Percentiles rank a stretch among this genome's conserved stretches.
Evolutionary conservation across 257 asterid species (phyloP).

Genomic region (Echites panduratus): DNA sequence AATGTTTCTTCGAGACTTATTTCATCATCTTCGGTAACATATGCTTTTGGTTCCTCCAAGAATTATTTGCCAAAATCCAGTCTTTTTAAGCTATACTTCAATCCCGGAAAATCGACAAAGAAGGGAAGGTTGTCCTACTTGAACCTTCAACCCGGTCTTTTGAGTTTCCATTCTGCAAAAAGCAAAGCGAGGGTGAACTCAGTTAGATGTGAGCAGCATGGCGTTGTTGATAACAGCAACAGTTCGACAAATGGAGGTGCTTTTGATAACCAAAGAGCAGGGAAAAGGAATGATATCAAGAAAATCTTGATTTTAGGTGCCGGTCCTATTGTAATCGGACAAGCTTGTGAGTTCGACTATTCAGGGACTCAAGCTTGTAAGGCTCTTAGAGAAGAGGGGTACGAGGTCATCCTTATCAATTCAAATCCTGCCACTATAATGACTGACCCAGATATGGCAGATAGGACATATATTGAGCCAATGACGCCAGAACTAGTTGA

Average conservation of each 20-base stretch:
- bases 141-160: slow-evolving; percentile 26
- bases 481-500: slow-evolving; percentile 97
- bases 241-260: slow-evolving; percentile 24
- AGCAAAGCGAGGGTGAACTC: slow-evolving; percentile 21
- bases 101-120: slow-evolving; percentile 14
- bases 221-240: slow-evolving; percentile 15
- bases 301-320: slow-evolving; percentile 94
- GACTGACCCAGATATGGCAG: slow-evolving; percentile 91
- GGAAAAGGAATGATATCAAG: slow-evolving; percentile 82
- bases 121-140: slow-evolving; percentile 19
- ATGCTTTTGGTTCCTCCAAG: slow-evolving; percentile 12
- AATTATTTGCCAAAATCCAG: slow-evolving; percentile 18
- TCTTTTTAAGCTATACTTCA: slow-evolving; percentile 31
- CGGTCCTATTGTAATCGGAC: slow-evolving; percentile 96
- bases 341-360: slow-evolving; percentile 96
- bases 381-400: slow-evolving; percentile 96
- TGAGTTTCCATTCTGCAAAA: slow-evolving; percentile 32
- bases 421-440: slow-evolving; percentile 97
- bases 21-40: slow-evolving; percentile 24
- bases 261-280: slow-evolving; percentile 26
- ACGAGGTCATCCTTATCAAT: slow-evolving; percentile 79
- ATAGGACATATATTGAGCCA: slow-evolving; percentile 95
- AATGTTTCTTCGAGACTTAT: slow-evolving; percentile 25
- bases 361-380: slow-evolving; percentile 99
- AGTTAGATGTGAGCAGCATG: slow-evolving; percentile 19